Percentiles rank a stretch among this genome's conserved stretches.
Evolutionary conservation across 352 stramenopile genomes (phyloP).

Genomic region (Phytophthora palmivora): DNA sequence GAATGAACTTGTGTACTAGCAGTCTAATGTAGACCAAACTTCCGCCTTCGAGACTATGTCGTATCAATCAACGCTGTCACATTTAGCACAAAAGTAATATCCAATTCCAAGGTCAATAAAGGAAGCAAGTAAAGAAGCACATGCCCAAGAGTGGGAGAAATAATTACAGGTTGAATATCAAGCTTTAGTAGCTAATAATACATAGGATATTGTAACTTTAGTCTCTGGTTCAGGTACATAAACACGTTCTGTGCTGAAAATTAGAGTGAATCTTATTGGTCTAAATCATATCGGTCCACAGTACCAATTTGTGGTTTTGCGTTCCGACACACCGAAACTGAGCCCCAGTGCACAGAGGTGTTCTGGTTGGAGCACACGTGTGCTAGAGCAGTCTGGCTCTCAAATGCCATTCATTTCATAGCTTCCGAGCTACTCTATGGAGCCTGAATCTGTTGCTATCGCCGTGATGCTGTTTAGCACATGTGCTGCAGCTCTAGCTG

Average conservation of each 20-base stretch:
- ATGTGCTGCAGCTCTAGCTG: background rate
- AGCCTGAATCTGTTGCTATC: slow-evolving; percentile 5
- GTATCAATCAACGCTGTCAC: too few relatives aligned
- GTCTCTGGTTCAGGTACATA: slow-evolving; percentile 1
- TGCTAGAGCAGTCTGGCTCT: slow-evolving; percentile 1
- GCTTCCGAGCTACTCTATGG: background rate
- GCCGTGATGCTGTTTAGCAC: background rate
- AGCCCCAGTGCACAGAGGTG: background rate
- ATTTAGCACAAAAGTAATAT: too few relatives aligned
- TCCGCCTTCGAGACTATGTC: too few relatives aligned
- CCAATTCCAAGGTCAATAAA: too few relatives aligned
- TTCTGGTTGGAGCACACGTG: slow-evolving; percentile 7
- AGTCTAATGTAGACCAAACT: too few relatives aligned
- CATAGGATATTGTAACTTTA: too few relatives aligned
- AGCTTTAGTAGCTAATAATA: too few relatives aligned
- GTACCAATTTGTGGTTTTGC: slow-evolving; percentile 6
- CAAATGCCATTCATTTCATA: slow-evolving; percentile 7
- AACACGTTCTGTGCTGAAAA: slow-evolving; percentile 3
- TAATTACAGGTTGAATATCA: too few relatives aligned
- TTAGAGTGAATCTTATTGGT: slow-evolving; percentile 1
- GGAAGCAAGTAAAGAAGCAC: too few relatives aligned
- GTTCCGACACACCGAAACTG: slow-evolving; percentile 1
- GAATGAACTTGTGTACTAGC: too few relatives aligned
- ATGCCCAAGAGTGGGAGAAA: too few relatives aligned
- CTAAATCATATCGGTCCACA: background rate